Percentiles rank a stretch among this genome's conserved stretches.
Evolutionary conservation across 176 grass and related monocot species (phyloP).

Genomic region (Lolium perenne): DNA sequence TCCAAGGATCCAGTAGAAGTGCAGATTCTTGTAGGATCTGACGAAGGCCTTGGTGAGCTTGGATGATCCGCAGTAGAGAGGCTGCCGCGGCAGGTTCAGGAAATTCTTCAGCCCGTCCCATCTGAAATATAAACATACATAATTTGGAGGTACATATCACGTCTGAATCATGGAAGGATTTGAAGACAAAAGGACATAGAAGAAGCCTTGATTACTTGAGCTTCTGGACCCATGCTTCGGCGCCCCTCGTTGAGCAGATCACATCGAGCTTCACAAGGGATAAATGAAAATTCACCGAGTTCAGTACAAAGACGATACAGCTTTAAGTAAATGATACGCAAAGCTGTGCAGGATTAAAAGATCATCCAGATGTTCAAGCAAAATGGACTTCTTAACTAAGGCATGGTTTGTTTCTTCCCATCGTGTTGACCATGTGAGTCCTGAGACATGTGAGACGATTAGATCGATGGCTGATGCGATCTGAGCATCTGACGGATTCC

Average conservation of each 20-base stretch:
- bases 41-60: slow-evolving; percentile 21
- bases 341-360: background rate
- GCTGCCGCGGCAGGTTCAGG: slow-evolving; percentile 13
- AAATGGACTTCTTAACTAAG: background rate
- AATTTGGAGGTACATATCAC: background rate
- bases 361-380: background rate
- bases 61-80: slow-evolving; percentile 13
- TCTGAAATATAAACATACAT: background rate
- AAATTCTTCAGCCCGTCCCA: slow-evolving; percentile 29
- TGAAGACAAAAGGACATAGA: background rate
- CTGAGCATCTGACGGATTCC: background rate
- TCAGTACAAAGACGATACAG: background rate
- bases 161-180: background rate
- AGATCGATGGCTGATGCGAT: slow-evolving; percentile 27
- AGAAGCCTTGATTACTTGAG: slow-evolving; percentile 51
- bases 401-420: background rate
- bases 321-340: background rate
- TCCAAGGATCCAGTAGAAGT: slow-evolving; percentile 31
- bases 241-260: slow-evolving; percentile 19
- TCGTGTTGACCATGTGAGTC: background rate
- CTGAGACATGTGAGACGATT: background rate
- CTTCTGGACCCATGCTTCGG: slow-evolving; percentile 58
- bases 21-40: slow-evolving; percentile 29
- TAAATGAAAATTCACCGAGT: background rate
- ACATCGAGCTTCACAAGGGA: slow-evolving; percentile 10